These are phyloP conservation scores for Cicer pinnatifidum DNA, from an alignment of 306 rosid genomes.

Conservation along the genomic window DNA sequence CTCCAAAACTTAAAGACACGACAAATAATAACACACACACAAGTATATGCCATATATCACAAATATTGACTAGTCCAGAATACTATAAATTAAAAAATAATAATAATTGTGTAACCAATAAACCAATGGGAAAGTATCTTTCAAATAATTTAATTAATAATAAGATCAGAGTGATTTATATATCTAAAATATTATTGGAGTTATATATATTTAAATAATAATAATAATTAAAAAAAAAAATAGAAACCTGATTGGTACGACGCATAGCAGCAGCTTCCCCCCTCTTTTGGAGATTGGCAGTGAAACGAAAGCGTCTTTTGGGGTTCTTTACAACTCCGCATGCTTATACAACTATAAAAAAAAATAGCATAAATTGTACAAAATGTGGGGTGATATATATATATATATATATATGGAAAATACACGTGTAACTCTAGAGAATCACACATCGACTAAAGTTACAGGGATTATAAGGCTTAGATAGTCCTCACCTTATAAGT, in stretches of 20 bases:
- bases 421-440: no score
- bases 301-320: constrained; percentile 82
- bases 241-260: constrained; percentile 66
- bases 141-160: background rate
- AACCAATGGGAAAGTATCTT: background rate
- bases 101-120: background rate
- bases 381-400: no score
- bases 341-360: background rate
- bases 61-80: background rate
- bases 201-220: background rate
- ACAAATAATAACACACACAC: background rate
- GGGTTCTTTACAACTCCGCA: constrained; percentile 77
- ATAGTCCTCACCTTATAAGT: no score
- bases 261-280: constrained; percentile 85
- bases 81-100: background rate
- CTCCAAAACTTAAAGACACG: background rate
- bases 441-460: no score
- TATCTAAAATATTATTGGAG: constrained; percentile 4
- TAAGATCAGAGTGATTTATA: background rate
- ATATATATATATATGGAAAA: no score
- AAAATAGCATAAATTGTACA: no score
- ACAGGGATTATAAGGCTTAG: no score
- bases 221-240: background rate
- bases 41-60: background rate
- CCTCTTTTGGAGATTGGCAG: constrained; percentile 81